Base-by-base conservation (phyloP, 1,284 basidiomycete species). In the Leccinum fallax region DNA sequence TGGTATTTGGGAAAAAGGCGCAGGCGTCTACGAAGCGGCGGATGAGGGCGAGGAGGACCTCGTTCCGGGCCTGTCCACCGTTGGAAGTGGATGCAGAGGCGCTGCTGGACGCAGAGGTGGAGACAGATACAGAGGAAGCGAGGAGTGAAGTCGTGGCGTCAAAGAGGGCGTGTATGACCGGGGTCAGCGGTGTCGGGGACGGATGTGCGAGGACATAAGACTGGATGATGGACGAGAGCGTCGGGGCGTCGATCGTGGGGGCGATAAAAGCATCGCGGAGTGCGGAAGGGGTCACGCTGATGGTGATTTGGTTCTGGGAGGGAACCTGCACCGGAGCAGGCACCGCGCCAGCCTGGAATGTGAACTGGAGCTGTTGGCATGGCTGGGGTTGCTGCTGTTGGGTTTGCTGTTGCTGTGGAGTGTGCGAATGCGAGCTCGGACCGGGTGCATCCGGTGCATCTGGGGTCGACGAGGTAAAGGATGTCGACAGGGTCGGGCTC, bases 21-120 rank as follows among this genome's bases (percentile, higher is more conserved):
- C 81, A 81, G 0, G 83, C 81, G 52, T 84, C 82, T 28, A 80
- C 67, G 67, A 81, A 85, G 8, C 81, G 78, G 26, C 80, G 78
- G 13, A 86, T 71, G 61, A 82, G 77, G 0, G 65, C 57, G 15
- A 67, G 53, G 24, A 75, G 62, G 16, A 66, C 52, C 30, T 69
- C 69, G 2, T 57, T 54, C 15, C 60, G 59, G 3, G 65, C 26
- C 16, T 66, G 63, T 4, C 63, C 58, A 19, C 57, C n/a, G 34
- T 36, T 58, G 7, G 55, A 8, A 1, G 40, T 40, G 6, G 69
- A 69, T 3, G 32, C 38, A 9, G 58, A 48, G 16, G 52, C 15
- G 2, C 66, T 36, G 8, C 57, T 49, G 1, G 60, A 49, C 2
- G 57, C 28, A 3, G 69, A 61, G 5, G 48, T 21, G 2, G 67